phyloP scores from a whole-genome alignment of 2,329 filamentous ascomycete species.

The Colletotrichum gloeosporioides region DNA sequence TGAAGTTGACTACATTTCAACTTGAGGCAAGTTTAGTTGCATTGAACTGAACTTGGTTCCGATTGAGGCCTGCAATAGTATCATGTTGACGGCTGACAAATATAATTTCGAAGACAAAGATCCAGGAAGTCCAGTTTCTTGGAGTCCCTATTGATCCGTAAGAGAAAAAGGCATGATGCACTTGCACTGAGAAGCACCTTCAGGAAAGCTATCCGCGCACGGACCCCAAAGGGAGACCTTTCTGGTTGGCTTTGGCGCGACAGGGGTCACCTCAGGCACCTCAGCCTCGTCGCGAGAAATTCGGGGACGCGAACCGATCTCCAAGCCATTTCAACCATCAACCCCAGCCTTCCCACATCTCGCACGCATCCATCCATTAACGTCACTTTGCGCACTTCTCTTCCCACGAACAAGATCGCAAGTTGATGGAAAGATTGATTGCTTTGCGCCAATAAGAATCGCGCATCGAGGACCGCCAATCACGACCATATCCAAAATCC shows the following conservation, averaged over 20 bases:
- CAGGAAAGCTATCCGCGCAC: neutral
- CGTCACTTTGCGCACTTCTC: neutral
- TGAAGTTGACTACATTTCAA: fast-evolving
- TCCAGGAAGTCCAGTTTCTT: neutral
- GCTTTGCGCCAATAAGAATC: neutral
- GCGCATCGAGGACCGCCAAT: neutral
- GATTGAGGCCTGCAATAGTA: neutral
- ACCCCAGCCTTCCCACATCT: neutral
- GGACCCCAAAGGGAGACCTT: neutral
- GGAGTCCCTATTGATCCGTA: neutral
- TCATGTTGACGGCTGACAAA: neutral
- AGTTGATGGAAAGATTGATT: neutral
- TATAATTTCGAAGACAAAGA: neutral
- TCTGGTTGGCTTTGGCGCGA: neutral
- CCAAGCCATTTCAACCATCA: neutral
- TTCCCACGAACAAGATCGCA: neutral
- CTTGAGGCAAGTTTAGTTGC: fast-evolving
- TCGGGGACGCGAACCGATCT: constrained; percentile 18
- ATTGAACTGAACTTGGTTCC: fast-evolving
- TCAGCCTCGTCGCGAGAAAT: constrained; percentile 26
- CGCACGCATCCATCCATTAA: neutral
- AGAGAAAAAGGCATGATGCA: neutral
- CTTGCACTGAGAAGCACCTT: neutral
- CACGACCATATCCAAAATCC: neutral
- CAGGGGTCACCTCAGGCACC: constrained; percentile 16